These are phyloP conservation scores for Entomortierella beljakovae DNA, from an alignment of 192 early-diverging fungal species.

Conservation along the genomic window DNA sequence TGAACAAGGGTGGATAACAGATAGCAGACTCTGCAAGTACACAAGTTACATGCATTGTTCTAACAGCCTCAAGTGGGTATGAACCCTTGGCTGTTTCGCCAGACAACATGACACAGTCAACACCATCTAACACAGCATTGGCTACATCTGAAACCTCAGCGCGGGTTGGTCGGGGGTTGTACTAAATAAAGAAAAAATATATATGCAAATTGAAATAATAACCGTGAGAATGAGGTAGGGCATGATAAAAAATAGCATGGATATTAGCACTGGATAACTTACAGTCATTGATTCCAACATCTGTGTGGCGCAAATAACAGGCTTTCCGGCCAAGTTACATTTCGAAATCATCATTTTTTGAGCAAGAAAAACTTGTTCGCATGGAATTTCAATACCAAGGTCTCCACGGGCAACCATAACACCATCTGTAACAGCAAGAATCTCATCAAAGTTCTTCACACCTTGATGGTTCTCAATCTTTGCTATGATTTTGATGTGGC, in stretches of 20 bases:
- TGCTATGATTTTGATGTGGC: constrained; percentile 93
- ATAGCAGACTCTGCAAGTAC: constrained; percentile 92
- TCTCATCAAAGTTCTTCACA: constrained; percentile 98
- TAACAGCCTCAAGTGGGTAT: constrained; percentile 89
- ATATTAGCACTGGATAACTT: constrained; percentile 25
- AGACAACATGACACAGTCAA: constrained; percentile 99
- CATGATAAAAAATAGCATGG: constrained; percentile 2
- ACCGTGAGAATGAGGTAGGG: background rate
- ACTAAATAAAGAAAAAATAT: constrained; percentile 25
- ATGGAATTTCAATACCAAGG: constrained; percentile 97
- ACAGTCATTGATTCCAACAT: constrained; percentile 97
- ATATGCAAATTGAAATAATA: background rate
- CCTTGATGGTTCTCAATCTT: constrained; percentile 99
- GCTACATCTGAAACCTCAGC: constrained; percentile 99
- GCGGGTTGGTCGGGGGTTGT: constrained; percentile 97
- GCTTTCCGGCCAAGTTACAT: constrained; percentile 97
- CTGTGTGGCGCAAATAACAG: constrained; percentile 97
- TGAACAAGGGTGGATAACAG: constrained; percentile 95
- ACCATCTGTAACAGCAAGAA: constrained; percentile 92
- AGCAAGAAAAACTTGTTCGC: constrained; percentile 89
- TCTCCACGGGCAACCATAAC: constrained; percentile 99
- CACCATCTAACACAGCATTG: constrained; percentile 97
- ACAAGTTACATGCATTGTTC: constrained; percentile 95
- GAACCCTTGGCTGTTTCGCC: constrained; percentile 98
- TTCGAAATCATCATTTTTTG: constrained; percentile 99